phyloP scores from a whole-genome alignment of 257 asterid genomes.

The Solanum tarapatanum region DNA sequence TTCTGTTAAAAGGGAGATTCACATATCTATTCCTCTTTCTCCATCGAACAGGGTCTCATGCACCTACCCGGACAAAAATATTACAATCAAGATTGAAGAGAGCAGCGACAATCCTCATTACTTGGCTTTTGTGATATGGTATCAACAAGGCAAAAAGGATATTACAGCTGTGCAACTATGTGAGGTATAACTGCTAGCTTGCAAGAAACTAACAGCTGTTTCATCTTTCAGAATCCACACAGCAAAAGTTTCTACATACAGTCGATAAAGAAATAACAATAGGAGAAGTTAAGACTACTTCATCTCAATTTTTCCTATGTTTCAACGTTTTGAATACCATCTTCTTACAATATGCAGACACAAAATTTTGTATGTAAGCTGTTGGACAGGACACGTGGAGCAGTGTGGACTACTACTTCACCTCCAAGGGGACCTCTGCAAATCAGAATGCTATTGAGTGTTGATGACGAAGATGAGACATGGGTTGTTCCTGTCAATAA shows the following conservation, averaged over 20 bases:
- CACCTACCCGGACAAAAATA: conserved; percentile 59
- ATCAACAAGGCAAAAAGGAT: conserved; percentile 67
- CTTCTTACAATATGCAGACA: conserved; percentile 32
- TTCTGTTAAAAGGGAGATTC: background rate
- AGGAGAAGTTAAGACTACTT: background rate
- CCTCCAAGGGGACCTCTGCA: conserved; percentile 68
- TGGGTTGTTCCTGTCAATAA: conserved; percentile 58
- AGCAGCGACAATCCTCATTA: conserved; percentile 67
- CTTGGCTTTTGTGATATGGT: conserved; percentile 65
- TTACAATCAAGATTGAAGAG: conserved; percentile 56
- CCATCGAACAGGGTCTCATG: conserved; percentile 60
- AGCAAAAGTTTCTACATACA: background rate
- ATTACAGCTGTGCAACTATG: conserved; percentile 77
- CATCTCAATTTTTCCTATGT: background rate
- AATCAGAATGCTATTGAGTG: conserved; percentile 63
- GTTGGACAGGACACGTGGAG: conserved; percentile 52
- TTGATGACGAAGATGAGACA: conserved; percentile 45
- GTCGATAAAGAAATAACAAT: background rate
- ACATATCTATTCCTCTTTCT: background rate
- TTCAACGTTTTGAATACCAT: background rate
- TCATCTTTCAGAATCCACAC: background rate
- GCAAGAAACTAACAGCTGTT: background rate
- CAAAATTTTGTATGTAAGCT: conserved; percentile 49
- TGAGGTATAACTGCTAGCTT: conserved; percentile 35
- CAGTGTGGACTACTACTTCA: conserved; percentile 63